Evolutionary conservation across 164 flowering plant species (phyloP), one percentile per base, ranked within the genome.

Genomic region (Nelumbo lutea): DNA sequence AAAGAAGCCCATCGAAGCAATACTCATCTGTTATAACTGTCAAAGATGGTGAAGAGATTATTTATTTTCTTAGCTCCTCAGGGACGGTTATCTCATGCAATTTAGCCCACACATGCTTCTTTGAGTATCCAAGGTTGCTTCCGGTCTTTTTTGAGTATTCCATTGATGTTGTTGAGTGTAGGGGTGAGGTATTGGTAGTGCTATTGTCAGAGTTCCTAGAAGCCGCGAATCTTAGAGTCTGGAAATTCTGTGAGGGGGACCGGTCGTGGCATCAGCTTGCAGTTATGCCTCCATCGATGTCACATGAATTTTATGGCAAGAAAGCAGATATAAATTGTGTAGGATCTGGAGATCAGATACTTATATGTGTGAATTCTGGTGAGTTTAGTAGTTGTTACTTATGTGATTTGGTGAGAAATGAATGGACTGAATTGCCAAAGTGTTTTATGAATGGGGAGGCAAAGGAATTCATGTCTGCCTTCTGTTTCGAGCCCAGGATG

Each of bases 311-410:
- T 14, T 86, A 80, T 59, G 88, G 91, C 50, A 87, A 83, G 85
- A 89, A 84, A 68, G 87, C 81, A 10, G 95, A 89, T 69, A 82
- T 87, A 8, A 89, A 89, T 81, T 89, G 91, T 70, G 82, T 79
- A 5, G 91, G 84, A 1, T 76, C 79, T 1, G 84, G 84, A 55
- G 69, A 80, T 46, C 70, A 52, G 70, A 81, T 86, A 65, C 60
- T 89, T 45, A 79, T 89, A 15, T 87, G 95, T 75, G 68, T 81
- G 61, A 87, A 74, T 70, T 81, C 85, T 0, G 72, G 66, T 0
- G 85, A 83, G 66, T 45, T 79, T 47, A 81, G 66, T 41, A 64
- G 83, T 7, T 76, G 78, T 62, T 59, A 84, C 15, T 6, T 84
- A 27, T 89, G 83, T 61, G 78, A 87, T 78, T 59, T 86, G 73